Conservation (phyloP, 2,329 filamentous ascomycete genomes). For the Graphiopsis chlorocephala region DNA sequence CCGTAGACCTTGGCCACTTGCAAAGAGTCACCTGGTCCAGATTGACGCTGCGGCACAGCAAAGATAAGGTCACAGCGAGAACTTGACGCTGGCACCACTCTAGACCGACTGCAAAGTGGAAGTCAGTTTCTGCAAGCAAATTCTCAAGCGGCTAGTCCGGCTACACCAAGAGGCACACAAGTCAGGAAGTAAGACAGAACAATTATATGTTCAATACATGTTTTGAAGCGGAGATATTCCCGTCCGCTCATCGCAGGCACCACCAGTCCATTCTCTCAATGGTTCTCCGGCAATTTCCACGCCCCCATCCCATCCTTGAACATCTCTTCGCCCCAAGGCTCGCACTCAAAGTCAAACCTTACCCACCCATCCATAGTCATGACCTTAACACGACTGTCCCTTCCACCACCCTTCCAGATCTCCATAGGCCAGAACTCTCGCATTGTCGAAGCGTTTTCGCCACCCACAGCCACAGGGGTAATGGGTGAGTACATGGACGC, state of each 20-base stretch:
- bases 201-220: background rate
- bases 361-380: constrained; percentile 13
- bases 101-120: background rate
- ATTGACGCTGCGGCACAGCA: background rate
- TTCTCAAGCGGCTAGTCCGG: background rate
- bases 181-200: background rate
- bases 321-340: background rate
- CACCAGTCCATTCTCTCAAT: constrained; percentile 14
- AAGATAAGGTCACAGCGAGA: background rate
- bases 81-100: background rate
- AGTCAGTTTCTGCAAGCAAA: background rate
- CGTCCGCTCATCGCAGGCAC: too few relatives aligned
- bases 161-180: background rate
- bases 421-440: constrained; percentile 43
- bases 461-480: constrained; percentile 34
- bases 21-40: background rate
- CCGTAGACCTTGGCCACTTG: background rate
- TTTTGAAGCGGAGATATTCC: too few relatives aligned
- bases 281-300: constrained; percentile 29
- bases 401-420: constrained; percentile 47
- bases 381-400: constrained; percentile 30
- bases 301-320: constrained; percentile 30
- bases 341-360: constrained; percentile 6
- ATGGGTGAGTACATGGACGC: constrained; percentile 19
- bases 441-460: constrained; percentile 35